Evolutionary conservation across 257 asterid genomes (phyloP).

Genomic region (Dorcoceras hygrometricum): DNA sequence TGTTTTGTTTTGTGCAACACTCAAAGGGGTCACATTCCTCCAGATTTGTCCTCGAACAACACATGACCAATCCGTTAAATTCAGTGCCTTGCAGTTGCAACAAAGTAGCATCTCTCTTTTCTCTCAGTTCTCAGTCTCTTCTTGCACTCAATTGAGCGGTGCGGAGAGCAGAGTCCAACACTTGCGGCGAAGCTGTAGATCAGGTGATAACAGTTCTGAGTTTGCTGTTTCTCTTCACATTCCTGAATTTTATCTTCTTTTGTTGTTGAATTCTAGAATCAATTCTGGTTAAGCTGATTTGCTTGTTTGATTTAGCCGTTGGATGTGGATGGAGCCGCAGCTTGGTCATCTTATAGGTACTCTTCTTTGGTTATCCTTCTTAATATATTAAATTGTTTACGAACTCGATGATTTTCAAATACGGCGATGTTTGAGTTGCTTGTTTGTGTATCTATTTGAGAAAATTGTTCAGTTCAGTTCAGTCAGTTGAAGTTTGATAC

Average conservation of each 20-base stretch:
- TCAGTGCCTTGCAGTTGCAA: background rate
- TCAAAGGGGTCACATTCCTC: background rate
- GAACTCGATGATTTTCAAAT: background rate
- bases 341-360: too few species aligned
- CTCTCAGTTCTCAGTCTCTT: background rate
- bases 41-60: background rate
- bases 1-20: background rate
- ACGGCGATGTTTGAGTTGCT: background rate
- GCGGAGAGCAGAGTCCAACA: background rate
- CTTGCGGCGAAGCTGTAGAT: background rate
- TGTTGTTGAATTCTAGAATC: background rate
- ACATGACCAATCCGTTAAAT: background rate
- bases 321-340: too few species aligned
- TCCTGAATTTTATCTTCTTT: too few species aligned
- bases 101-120: background rate
- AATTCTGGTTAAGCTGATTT: background rate
- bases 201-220: background rate
- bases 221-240: background rate
- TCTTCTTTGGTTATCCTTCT: background rate
- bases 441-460: background rate
- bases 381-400: background rate
- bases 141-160: too few species aligned
- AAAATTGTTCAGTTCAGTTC: background rate
- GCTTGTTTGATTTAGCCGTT: background rate
- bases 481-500: background rate